Percentiles rank a stretch among this genome's conserved stretches.
Evolutionary conservation across 2,329 filamentous ascomycete species (phyloP).

Genomic region (Microthyrium microscopicum): DNA sequence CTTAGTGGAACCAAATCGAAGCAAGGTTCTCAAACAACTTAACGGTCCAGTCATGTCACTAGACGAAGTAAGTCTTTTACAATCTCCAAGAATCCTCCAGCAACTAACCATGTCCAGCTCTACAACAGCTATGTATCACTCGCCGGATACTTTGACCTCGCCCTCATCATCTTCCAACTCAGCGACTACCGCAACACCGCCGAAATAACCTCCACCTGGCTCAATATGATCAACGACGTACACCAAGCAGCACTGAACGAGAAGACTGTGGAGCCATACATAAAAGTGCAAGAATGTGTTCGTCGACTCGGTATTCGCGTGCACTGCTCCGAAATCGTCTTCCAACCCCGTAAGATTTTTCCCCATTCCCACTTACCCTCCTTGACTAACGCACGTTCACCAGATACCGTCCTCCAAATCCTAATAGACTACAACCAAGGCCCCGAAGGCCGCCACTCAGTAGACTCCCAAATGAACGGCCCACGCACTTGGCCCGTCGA

Average conservation of each 20-base stretch:
- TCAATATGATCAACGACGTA: constrained; percentile 13
- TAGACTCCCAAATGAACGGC: constrained; percentile 29
- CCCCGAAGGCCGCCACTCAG: constrained; percentile 38
- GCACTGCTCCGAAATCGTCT: constrained; percentile 37
- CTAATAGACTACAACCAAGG: constrained; percentile 15
- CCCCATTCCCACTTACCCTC: constrained; percentile 1
- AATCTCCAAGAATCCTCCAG: constrained; percentile 3
- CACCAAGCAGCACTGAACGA: constrained; percentile 31
- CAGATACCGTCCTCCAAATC: constrained; percentile 11
- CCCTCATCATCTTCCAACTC: constrained; percentile 77
- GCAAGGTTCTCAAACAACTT: constrained; percentile 48
- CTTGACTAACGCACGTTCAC: constrained; percentile 17
- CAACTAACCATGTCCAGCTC: constrained; percentile 36
- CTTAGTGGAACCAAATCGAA: constrained; percentile 44
- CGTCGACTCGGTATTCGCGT: constrained; percentile 39
- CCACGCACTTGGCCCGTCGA: constrained; percentile 44
- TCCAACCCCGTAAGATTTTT: constrained; percentile 30
- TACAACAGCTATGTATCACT: constrained; percentile 86
- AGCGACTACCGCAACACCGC: constrained; percentile 81
- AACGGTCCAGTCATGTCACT: constrained; percentile 65
- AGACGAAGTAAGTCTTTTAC: constrained; percentile 21
- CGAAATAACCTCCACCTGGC: constrained; percentile 74
- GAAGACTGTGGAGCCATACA: constrained; percentile 44
- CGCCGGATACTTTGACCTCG: constrained; percentile 85
- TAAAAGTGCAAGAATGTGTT: constrained; percentile 47